Evolutionary conservation across 352 stramenopile genomes (phyloP), one percentile per base, ranked within the genome.

Genomic region (Globisporangium rhizosaccharum): DNA sequence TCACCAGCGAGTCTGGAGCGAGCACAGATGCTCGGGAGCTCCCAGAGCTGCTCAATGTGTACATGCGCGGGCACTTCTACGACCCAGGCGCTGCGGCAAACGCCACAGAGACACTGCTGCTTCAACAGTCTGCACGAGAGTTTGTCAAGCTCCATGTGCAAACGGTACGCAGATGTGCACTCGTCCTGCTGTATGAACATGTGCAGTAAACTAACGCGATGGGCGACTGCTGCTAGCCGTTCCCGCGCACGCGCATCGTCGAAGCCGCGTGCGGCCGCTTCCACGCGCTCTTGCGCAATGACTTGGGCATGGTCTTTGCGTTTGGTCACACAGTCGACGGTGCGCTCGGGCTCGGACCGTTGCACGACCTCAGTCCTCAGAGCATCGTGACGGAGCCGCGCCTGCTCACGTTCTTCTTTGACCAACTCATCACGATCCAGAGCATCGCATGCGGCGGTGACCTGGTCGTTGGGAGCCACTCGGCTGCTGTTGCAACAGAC

Each of bases 231-330:
- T n/a, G 28, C 1, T 50, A 87, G 75, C 71, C 72, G 51, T 72
- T 87, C 30, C 75, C 76, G 3, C 75, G 73, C 18, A 88, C 81
- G 61, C 79, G 79, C 0, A 72, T 91, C 56, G 52, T 86, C 0
- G 72, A 89, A 53, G 76, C 71, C 0, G 75, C 79, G 18, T 88
- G 79, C 37, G 73, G 79, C 23, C 75, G 76, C 18, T 76, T 76
- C 30, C 82, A 91, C 48, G 75, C 76, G 1, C 67, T 91, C 0
- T 70, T 91, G 12, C 66, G 87, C 0, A 91, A 74, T 42, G 82
- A 91, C 61, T 59, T 82, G 30, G 82, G 79, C 0, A 53, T 89
- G 39, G 72, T 86, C 1, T 88, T 89, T 56, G 77, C 77, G 1
- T 88, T 70, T 44, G 82, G 82, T 0, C 59, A 79, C 28, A 55